Percentiles rank a stretch among this genome's conserved stretches.
phyloP scores from a whole-genome alignment of 2,329 filamentous ascomycete species.

The Fusarium denticulatum region DNA sequence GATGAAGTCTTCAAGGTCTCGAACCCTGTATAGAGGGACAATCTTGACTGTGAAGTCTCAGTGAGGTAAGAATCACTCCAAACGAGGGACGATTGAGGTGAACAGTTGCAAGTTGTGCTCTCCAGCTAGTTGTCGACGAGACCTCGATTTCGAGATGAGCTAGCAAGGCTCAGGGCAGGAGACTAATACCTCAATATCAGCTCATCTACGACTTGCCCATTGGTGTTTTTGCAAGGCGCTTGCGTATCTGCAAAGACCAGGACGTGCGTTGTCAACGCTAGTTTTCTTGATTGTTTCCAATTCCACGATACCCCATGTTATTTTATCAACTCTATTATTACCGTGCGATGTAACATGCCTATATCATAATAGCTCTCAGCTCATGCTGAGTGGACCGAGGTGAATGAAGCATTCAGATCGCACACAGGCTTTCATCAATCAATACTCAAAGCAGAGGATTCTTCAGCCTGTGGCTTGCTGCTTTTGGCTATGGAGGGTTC shows the following conservation, averaged over 20 bases:
- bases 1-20: not conserved
- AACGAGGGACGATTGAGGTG: constrained; percentile 2
- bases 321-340: constrained; percentile 19
- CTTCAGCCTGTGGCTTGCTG: constrained; percentile 11
- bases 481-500: constrained; percentile 14
- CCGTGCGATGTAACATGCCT: constrained; percentile 30
- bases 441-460: not conserved
- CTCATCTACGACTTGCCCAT: constrained; percentile 26
- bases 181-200: constrained; percentile 24
- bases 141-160: not conserved
- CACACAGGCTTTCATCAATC: not conserved
- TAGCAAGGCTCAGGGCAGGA: constrained; percentile 25
- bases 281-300: constrained; percentile 14
- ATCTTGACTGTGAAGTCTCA: not conserved
- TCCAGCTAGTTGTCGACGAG: constrained; percentile 7
- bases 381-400: constrained; percentile 8
- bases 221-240: constrained; percentile 18
- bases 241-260: constrained; percentile 21
- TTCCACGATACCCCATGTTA: constrained; percentile 7
- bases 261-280: constrained; percentile 23
- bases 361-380: constrained; percentile 11
- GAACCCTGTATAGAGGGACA: not conserved
- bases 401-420: not conserved
- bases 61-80: not conserved
- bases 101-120: not conserved